Conservation (phyloP, 139 green algal genomes). For the Micractinium conductrix region DNA sequence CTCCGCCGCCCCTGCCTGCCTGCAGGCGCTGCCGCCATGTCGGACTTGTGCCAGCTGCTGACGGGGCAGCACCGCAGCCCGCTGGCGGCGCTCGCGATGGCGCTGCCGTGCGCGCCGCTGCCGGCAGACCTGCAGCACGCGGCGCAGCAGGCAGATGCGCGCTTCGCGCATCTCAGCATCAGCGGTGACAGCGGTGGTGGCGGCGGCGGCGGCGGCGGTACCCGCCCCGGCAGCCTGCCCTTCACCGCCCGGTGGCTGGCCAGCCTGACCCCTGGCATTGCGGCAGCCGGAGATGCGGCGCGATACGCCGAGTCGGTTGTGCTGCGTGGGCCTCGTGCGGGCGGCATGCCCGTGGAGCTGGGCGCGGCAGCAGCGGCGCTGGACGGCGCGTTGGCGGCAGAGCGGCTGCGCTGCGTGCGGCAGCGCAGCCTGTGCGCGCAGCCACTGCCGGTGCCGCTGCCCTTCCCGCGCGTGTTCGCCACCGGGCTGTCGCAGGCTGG, state of each 20-base stretch:
- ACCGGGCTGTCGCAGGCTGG: not conserved
- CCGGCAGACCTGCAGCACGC: constrained; percentile 11
- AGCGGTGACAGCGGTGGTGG: not conserved
- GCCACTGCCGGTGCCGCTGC: constrained; percentile 47
- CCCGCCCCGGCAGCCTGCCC: not conserved
- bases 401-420: constrained; percentile 46
- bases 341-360: not conserved
- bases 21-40: constrained; percentile 49
- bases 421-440: constrained; percentile 27
- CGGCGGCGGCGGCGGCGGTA: not conserved
- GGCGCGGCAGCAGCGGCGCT: constrained; percentile 15
- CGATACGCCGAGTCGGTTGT: constrained; percentile 42
- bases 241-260: constrained; percentile 26
- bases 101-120: constrained; percentile 53
- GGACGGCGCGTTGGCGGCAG: constrained; percentile 27
- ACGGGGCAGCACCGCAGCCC: constrained; percentile 13
- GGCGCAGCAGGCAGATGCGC: constrained; percentile 18
- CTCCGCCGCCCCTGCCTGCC: not conserved
- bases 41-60: constrained; percentile 53
- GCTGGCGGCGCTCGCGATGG: constrained; percentile 49
- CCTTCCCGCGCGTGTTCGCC: constrained; percentile 48
- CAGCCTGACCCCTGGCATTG: constrained; percentile 31
- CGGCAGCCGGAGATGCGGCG: not conserved
- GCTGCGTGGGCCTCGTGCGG: constrained; percentile 26
- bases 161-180: not conserved